These are phyloP conservation scores for Capsicum pubescens DNA, from an alignment of 257 asterid genomes.

Conservation along the genomic window DNA sequence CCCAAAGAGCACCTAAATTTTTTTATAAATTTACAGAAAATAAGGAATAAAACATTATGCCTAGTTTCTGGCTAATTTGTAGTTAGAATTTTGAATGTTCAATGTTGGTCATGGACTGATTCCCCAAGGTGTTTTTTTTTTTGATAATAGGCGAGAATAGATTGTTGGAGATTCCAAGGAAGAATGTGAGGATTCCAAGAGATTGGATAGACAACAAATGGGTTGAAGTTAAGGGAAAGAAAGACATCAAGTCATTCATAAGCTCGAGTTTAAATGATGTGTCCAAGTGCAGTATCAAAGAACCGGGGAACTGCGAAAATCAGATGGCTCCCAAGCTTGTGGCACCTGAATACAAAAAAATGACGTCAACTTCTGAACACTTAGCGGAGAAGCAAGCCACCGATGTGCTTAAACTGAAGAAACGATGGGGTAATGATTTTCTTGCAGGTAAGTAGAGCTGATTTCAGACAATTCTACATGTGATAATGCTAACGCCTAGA, in stretches of 20 bases:
- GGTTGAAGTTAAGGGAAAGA: slow-evolving; percentile 46
- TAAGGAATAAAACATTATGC: not conserved
- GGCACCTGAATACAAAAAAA: not conserved
- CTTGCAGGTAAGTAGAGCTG: not conserved
- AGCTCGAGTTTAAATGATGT: slow-evolving; percentile 7
- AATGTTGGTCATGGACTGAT: not conserved
- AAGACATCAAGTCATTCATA: slow-evolving; percentile 49
- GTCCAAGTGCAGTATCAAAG: slow-evolving; percentile 19
- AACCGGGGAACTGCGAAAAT: not conserved
- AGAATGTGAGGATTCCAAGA: slow-evolving; percentile 51
- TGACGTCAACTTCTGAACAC: not conserved
- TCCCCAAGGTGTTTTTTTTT: not conserved
- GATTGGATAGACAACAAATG: slow-evolving; percentile 65
- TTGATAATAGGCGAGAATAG: slow-evolving; percentile 49
- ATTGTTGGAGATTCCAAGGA: slow-evolving; percentile 43
- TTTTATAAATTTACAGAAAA: too few species aligned
- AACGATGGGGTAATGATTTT: not conserved
- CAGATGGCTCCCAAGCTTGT: slow-evolving; percentile 6
- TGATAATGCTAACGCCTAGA: not conserved
- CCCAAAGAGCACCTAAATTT: too few species aligned
- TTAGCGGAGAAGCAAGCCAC: not conserved
- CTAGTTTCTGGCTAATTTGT: not conserved
- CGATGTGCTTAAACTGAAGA: not conserved
- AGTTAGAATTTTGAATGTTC: not conserved
- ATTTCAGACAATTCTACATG: not conserved